Evolutionary conservation across 1,284 basidiomycete genomes (phyloP).

Genomic region (Retiboletus flavoniger): DNA sequence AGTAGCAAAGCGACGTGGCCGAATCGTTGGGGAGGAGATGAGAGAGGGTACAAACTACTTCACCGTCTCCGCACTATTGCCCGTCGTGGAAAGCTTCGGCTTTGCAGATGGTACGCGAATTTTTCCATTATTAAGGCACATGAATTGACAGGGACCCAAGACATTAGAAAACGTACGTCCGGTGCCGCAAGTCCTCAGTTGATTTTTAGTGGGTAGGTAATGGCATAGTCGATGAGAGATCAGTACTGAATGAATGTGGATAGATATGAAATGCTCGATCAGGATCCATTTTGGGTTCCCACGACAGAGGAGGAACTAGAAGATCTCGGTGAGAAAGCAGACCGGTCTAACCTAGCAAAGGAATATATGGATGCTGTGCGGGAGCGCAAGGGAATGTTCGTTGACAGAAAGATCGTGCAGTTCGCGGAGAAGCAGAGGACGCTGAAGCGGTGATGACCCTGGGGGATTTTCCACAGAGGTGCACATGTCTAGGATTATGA

Average conservation of each 20-base stretch:
- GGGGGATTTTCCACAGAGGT: background rate
- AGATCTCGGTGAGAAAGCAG: conserved; percentile 95
- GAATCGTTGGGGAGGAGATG: conserved; percentile 97
- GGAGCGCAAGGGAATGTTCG: conserved; percentile 92
- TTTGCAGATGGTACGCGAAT: conserved; percentile 82
- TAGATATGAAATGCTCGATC: conserved; percentile 85
- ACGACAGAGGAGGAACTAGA: conserved; percentile 97
- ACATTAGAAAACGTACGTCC: conserved; percentile 94
- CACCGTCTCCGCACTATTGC: conserved; percentile 86
- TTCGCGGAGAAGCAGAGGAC: conserved; percentile 96
- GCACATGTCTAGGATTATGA: conserved; percentile 10
- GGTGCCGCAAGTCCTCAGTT: conserved; percentile 97
- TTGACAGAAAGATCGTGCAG: conserved; percentile 90
- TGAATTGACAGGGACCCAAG: conserved; percentile 35
- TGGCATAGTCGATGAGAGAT: conserved; percentile 2
- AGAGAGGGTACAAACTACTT: conserved; percentile 98
- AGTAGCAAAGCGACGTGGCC: conserved; percentile 85
- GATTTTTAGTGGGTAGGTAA: conserved; percentile 85
- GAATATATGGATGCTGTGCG: conserved; percentile 92
- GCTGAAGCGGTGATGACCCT: conserved; percentile 66
- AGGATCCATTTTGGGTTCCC: conserved; percentile 99
- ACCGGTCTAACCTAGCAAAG: conserved; percentile 92
- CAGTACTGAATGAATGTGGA: conserved; percentile 17
- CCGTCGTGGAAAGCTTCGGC: conserved; percentile 96
- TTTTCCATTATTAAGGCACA: background rate